A percentile compares a stretch with the other conserved stretches of the same genome.
Conservation (phyloP, 106 monocot species). For the Apostasia shenzhenica region DNA sequence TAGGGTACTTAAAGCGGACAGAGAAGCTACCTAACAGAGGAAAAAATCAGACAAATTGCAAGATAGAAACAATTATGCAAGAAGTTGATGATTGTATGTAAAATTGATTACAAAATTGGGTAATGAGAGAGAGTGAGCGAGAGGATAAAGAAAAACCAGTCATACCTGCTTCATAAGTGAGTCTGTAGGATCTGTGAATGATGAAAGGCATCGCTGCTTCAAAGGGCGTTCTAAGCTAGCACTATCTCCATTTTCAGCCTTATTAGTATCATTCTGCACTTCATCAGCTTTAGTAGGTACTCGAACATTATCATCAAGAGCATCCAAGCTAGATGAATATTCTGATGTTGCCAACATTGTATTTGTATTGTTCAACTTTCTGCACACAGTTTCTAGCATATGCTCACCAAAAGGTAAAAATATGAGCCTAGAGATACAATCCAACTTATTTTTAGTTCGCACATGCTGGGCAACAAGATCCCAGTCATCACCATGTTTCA, state of each 20-base stretch:
- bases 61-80: neutral
- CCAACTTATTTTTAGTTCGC: slow-evolving; percentile 64
- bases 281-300: slow-evolving; percentile 9
- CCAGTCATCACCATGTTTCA: slow-evolving; percentile 92
- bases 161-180: slow-evolving; percentile 68
- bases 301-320: neutral
- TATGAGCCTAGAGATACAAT: slow-evolving; percentile 79
- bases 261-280: slow-evolving; percentile 8
- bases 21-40: slow-evolving; percentile 63
- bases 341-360: neutral
- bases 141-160: neutral
- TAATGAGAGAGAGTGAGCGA: neutral
- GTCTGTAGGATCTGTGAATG: slow-evolving; percentile 31
- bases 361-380: slow-evolving; percentile 26
- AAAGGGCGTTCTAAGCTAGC: slow-evolving; percentile 19
- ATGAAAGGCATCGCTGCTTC: slow-evolving; percentile 45
- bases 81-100: too few species aligned
- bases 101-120: too few species aligned
- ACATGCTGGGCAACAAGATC: slow-evolving; percentile 90
- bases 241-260: slow-evolving; percentile 24
- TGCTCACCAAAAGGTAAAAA: slow-evolving; percentile 88
- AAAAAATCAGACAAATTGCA: neutral
- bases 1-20: slow-evolving; percentile 56
- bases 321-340: neutral
- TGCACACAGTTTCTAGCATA: slow-evolving; percentile 31